A percentile compares a stretch with the other conserved stretches of the same genome.
Evolutionary conservation across 2,329 filamentous ascomycete species (phyloP).

Genomic region (Fusarium brevicatenulatum): DNA sequence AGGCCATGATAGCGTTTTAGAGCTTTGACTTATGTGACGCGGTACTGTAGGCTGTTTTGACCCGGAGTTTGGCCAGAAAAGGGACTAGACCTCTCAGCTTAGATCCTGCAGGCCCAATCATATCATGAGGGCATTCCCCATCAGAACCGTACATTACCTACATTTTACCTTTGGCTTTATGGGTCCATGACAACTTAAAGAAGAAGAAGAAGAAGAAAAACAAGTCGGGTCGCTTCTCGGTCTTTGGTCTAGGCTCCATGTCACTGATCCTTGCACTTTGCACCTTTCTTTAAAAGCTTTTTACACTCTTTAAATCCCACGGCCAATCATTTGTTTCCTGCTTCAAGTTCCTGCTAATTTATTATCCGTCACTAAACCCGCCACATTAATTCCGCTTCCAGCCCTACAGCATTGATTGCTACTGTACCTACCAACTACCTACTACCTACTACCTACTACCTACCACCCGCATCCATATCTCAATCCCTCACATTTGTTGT

Average conservation of each 20-base stretch:
- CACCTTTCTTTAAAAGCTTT: background rate
- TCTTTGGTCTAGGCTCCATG: background rate
- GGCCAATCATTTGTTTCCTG: constrained; percentile 19
- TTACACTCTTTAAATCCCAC: background rate
- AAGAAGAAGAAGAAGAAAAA: background rate
- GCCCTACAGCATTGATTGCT: constrained; percentile 7
- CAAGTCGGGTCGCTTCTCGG: background rate
- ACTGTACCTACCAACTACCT: background rate
- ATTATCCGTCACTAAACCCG: constrained; percentile 16
- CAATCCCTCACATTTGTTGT: background rate
- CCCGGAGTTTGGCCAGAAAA: constrained; percentile 21
- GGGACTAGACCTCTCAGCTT: constrained; percentile 8
- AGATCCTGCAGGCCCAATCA: constrained; percentile 1
- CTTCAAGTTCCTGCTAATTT: constrained; percentile 13
- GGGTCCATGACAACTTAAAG: background rate
- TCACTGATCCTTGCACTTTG: constrained; percentile 24
- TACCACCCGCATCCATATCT: background rate
- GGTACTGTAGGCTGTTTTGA: background rate
- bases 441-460: background rate
- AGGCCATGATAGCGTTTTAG: constrained; percentile 12
- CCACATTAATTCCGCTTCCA: constrained; percentile 8
- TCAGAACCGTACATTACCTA: background rate
- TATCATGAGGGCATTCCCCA: constrained; percentile 6
- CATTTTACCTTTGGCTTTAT: background rate
- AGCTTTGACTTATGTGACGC: constrained; percentile 20